Base-by-base conservation (phyloP, 1,284 basidiomycete species). In the Irpex sp. region DNA sequence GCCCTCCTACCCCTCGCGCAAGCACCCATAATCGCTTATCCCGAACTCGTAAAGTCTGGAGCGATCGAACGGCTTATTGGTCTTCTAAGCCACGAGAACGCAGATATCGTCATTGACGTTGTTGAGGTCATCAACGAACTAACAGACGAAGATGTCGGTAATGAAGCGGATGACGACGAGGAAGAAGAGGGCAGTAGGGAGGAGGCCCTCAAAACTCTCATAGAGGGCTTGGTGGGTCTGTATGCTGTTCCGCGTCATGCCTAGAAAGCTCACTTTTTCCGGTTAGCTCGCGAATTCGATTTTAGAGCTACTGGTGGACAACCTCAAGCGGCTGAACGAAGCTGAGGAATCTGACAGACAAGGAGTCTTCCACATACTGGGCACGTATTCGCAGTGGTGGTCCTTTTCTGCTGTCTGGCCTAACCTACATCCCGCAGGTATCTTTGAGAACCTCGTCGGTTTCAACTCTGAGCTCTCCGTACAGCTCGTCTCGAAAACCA, bases 111-210 rank as follows among this genome's bases (percentile, higher is more conserved):
- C 17, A 91, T 97, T 62, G 94, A 97, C 69, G 91, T 94, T 19
- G 87, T 97, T 19, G 93, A 96, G 72, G 85, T 96, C 31, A 81
- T 99, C 3, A 92, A 96, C 71, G 97, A 99, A 76, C 81, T 98
- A 64, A 97, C 96, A 0, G 97, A 99, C 70, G 97, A 98, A 74
- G 97, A 99, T 72, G 93, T 94, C 1, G 90, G 93, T 2, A 89
- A 91, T 48, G 91, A 90, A 62, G 85, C 78, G 5, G 89, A 89
- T 7, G 88, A 86, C 13, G 85, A 85, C 1, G 88, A 90, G n/a
- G 85, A 86, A 3, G 85, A 85, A 58, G 80, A 76, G 15, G 78
- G 87, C 59, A 82, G 82, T n/a, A 81, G 83, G n/a, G 85, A 88
- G 65, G 84, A 83, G 31, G 86, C 86, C 2, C 77, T 96, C 70